These are phyloP conservation scores for Aegle marmelos DNA, from an alignment of 345 rosid genomes.

Conservation along the genomic window DNA sequence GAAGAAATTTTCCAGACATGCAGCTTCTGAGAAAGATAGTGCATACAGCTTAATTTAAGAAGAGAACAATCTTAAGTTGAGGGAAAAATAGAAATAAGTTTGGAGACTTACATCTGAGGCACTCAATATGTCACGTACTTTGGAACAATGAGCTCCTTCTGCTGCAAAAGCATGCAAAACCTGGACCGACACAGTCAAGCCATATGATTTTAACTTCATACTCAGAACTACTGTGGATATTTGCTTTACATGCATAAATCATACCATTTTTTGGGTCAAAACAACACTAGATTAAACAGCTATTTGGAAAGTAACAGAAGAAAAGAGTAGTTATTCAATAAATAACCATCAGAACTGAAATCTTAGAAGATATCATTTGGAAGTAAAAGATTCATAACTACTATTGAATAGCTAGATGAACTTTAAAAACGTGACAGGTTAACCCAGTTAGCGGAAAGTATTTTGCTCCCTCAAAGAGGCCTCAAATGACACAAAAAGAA, in stretches of 20 bases:
- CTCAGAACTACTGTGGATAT: background rate
- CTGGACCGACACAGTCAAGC: conserved; percentile 32
- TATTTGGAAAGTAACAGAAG: background rate
- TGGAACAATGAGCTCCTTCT: conserved; percentile 92
- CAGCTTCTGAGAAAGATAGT: background rate
- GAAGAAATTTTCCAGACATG: background rate
- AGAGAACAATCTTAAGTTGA: background rate
- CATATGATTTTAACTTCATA: background rate
- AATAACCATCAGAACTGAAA: background rate
- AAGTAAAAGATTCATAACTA: background rate
- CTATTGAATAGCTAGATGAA: background rate
- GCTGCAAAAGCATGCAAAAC: conserved; percentile 96
- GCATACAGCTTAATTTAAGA: background rate
- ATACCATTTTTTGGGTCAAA: background rate
- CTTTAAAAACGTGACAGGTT: background rate
- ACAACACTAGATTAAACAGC: background rate
- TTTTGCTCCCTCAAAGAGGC: background rate
- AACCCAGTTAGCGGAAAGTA: background rate
- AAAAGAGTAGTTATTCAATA: background rate
- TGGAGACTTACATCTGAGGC: conserved; percentile 81
- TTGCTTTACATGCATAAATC: background rate
- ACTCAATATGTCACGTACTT: conserved; percentile 78
- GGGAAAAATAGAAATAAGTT: background rate
- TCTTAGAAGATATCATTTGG: background rate
- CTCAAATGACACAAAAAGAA: background rate